Conservation (phyloP, 176 grass and related monocot species). For the Triticum aestivum region IWGSC_CS_RefSeq_v2.1 NC_057799.1:505566388-505566887, state of each 20-base stretch:
- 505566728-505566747: constrained; percentile 24
- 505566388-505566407: constrained; percentile 58
- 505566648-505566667: constrained; percentile 22
- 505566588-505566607: constrained; percentile 45
- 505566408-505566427: constrained; percentile 74
- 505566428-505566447: constrained; percentile 73
- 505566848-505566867: constrained; percentile 9
- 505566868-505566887: constrained; percentile 22
- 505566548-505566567: constrained; percentile 55
- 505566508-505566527: constrained; percentile 72
- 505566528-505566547: constrained; percentile 66
- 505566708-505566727: constrained; percentile 55
- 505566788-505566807: constrained; percentile 31
- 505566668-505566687: constrained; percentile 42
- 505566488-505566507: constrained; percentile 75
- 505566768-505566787: constrained; percentile 23
- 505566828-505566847: constrained; percentile 22
- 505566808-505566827: constrained; percentile 23
- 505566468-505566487: constrained; percentile 63
- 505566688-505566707: constrained; percentile 42
- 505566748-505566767: constrained; percentile 28
- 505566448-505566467: constrained; percentile 89
- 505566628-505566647: constrained; percentile 56
- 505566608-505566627: constrained; percentile 56
- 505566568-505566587: constrained; percentile 68